phyloP scores from a whole-genome alignment of 1,139 yeast species.

The Hansenula lynferdii region DNA sequence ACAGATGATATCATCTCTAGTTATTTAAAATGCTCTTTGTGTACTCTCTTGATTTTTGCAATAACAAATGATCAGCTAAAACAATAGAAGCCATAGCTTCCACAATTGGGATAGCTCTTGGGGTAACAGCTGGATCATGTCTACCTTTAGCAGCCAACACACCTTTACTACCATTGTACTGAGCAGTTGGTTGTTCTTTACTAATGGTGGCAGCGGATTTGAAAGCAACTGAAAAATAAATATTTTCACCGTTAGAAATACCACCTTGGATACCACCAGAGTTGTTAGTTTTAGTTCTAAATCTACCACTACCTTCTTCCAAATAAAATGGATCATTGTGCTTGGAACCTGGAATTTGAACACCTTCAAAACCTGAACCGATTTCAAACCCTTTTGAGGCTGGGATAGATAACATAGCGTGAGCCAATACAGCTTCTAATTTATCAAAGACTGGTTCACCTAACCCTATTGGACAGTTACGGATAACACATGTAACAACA shows the following conservation, averaged over 20 bases:
- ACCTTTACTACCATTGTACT: conserved; percentile 85
- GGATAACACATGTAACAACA: conserved; percentile 92
- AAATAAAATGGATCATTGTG: conserved; percentile 85
- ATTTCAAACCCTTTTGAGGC: conserved; percentile 98
- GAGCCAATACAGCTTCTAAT: conserved; percentile 90
- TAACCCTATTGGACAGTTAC: conserved; percentile 89
- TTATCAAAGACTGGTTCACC: conserved; percentile 99
- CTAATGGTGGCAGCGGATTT: conserved; percentile 97
- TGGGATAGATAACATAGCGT: conserved; percentile 96
- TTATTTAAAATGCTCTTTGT: background rate
- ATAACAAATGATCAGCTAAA: conserved; percentile 75
- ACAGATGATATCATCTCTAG: background rate
- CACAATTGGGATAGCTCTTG: conserved; percentile 97
- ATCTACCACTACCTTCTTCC: conserved; percentile 47
- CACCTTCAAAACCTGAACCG: conserved; percentile 94
- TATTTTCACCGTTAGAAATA: conserved; percentile 91
- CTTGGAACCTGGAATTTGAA: conserved; percentile 83
- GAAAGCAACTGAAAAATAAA: conserved; percentile 92
- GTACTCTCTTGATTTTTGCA: conserved; percentile 81
- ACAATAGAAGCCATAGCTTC: conserved; percentile 98
- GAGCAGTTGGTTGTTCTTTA: conserved; percentile 83
- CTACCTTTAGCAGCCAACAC: conserved; percentile 93
- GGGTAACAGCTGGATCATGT: conserved; percentile 98
- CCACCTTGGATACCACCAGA: conserved; percentile 99
- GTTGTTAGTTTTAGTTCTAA: conserved; percentile 85